Base-by-base conservation (phyloP, 352 stramenopile species). In the Blastocystis sp. region DNA sequence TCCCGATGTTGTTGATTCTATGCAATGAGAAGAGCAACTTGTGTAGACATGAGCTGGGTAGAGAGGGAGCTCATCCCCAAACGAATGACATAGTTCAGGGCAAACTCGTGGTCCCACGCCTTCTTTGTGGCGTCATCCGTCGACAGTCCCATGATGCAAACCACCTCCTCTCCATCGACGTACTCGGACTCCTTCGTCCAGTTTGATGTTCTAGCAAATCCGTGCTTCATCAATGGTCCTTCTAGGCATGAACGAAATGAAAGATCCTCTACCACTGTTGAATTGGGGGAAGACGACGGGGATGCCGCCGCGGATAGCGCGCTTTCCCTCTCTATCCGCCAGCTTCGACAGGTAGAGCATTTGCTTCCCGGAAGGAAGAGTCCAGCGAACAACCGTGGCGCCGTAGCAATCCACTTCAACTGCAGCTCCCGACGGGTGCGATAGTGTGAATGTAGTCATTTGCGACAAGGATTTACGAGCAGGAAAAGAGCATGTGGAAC, bases 281-380 rank as follows among this genome's bases (percentile, higher is more conserved):
- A 87, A 87, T 41, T 87, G 77, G n/a, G 77, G 77, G 65, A 87
- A 87, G 14, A 87, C 34, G 21, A 87, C 38, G 10, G 77, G 77
- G 71, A 87, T 87, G 21, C 77, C 77, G 21, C 77, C 77, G n/a
- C 77, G 77, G 38, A 87, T 87, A 14, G 77, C 48, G 23, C 21
- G 23, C 28, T 11, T 41, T 28, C 43, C 43, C 9, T 53, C 45
- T 62, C 28, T 52, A 45, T 74, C 65, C 14, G 28, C 52, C 21
- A 77, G 62, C 14, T 9, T 38, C 19, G 77, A 87, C 41, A 87
- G 65, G 77, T 87, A 87, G 28, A 87, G 48, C 14, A 77, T 43
- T 34, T 87, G 21, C 52, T 77, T 87, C 23, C 77, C 77, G 71
- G 62, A 77, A 56, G 77, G 77, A 40, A 87, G 65, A 40, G 40